Percentiles rank a stretch among this genome's conserved stretches.
Evolutionary conservation across 176 grass and related monocot species (phyloP).

Genomic region (Sorghum bicolor): DNA sequence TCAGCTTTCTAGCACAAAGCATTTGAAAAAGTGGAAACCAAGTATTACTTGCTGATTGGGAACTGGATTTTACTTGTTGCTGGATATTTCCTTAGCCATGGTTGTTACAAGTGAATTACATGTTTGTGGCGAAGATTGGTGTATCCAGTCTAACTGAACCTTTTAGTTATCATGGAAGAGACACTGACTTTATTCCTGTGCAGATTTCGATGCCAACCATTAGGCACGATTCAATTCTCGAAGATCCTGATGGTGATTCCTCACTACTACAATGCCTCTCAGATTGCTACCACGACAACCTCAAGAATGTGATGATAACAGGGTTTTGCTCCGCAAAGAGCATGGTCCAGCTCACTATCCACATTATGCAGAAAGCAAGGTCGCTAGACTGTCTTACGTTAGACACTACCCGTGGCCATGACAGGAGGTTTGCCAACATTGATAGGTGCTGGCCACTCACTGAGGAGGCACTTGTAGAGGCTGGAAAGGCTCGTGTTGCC

Average conservation of each 20-base stretch:
- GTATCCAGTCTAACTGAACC: background rate
- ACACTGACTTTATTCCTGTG: background rate
- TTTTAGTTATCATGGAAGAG: background rate
- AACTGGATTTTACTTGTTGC: background rate
- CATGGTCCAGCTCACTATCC: background rate
- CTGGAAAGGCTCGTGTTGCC: background rate
- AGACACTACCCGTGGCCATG: background rate
- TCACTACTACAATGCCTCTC: background rate
- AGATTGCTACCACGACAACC: background rate
- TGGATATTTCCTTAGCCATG: background rate
- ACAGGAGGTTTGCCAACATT: background rate
- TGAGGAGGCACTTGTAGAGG: background rate
- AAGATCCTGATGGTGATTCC: background rate
- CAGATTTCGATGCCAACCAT: background rate
- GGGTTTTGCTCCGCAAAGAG: slow-evolving; percentile 25
- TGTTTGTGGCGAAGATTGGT: background rate
- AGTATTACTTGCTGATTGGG: background rate
- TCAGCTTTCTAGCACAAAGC: background rate
- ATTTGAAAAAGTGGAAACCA: background rate
- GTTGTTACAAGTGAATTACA: background rate
- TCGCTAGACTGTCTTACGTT: background rate
- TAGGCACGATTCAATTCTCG: background rate
- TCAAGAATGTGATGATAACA: slow-evolving; percentile 4
- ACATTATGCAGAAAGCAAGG: background rate
- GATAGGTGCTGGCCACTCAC: background rate